phyloP scores from a whole-genome alignment of 495 filamentous ascomycete species.

The Staphylotrichum tortipilum region DNA sequence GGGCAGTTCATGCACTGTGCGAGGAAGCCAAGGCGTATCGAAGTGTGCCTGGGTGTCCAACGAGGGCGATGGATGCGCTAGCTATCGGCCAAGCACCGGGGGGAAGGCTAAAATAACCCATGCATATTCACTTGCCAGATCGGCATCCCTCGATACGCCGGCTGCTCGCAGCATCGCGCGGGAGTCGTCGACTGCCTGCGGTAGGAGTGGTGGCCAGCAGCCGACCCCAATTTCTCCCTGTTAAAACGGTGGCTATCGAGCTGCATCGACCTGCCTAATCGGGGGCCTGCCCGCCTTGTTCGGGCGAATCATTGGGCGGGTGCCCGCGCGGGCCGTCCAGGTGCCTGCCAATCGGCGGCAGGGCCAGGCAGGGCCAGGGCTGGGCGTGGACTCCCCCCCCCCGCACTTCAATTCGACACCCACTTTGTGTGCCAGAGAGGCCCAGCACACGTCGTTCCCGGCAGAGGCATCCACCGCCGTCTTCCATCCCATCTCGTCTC shows the following conservation, averaged over 20 bases:
- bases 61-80: too few species aligned
- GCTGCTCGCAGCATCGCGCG: neutral
- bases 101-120: conserved; percentile 4
- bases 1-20: neutral
- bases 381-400: too few species aligned
- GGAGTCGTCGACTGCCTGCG: neutral
- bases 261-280: conserved; percentile 17
- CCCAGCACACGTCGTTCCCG: neutral
- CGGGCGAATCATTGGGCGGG: conserved; percentile 10
- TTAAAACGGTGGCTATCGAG: conserved; percentile 4
- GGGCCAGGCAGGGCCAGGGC: too few species aligned
- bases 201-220: too few species aligned
- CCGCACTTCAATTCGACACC: neutral
- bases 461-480: too few species aligned
- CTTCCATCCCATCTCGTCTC: conserved; percentile 3
- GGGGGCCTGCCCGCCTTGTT: neutral
- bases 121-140: neutral
- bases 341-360: neutral
- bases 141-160: neutral
- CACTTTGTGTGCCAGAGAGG: neutral
- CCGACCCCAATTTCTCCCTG: neutral
- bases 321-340: neutral
- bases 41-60: too few species aligned
- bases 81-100: neutral
- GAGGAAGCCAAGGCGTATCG: neutral